A percentile compares a stretch with the other conserved stretches of the same genome.
Evolutionary conservation across 306 rosid genomes (phyloP).

Genomic region (Sechiopsis laciniata): DNA sequence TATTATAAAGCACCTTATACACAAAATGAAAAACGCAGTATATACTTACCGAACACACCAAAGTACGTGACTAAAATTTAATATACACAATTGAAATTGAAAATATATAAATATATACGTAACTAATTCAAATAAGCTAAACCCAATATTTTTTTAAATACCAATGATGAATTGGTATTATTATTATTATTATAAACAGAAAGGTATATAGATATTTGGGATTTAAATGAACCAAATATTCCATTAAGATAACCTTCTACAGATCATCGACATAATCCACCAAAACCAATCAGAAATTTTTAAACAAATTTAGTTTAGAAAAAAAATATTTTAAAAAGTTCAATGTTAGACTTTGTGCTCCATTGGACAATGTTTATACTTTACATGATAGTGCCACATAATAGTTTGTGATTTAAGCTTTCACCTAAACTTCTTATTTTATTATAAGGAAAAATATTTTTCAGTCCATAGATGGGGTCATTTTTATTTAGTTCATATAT

Average conservation of each 20-base stretch:
- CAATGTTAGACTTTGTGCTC: conserved; percentile 8
- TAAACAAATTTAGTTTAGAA: no score
- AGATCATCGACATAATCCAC: background rate
- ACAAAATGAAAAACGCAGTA: no score
- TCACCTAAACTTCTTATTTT: background rate
- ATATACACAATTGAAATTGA: no score
- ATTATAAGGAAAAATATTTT: no score
- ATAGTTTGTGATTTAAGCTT: background rate
- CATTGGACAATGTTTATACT: background rate
- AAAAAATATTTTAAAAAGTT: no score
- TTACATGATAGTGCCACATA: background rate
- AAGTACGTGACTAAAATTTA: no score
- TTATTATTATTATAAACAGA: no score
- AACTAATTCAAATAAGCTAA: background rate
- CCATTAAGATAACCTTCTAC: conserved; percentile 7
- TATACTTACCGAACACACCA: background rate
- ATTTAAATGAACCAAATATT: conserved; percentile 12
- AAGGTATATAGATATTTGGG: background rate
- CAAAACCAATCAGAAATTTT: background rate
- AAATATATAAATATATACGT: background rate
- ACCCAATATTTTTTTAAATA: background rate
- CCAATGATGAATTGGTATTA: background rate
- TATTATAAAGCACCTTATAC: no score
- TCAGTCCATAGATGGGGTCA: no score
- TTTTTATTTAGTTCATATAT: no score